Evolutionary conservation across 140 eudicot genomes (phyloP).

Genomic region (Erigeron philadelphicus): DNA sequence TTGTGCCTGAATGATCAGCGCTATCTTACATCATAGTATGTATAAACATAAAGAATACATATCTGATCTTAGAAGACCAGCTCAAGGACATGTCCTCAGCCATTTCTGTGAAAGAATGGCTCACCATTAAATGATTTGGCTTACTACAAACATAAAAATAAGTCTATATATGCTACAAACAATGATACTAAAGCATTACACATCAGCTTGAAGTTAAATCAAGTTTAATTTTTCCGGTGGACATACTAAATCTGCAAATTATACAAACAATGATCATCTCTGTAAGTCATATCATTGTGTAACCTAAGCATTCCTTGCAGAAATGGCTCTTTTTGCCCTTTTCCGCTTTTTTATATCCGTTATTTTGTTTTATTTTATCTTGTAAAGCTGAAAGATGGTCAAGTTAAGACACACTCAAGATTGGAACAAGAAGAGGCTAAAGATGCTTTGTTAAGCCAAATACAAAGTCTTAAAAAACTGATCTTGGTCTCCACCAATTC

Average conservation of each 20-base stretch:
- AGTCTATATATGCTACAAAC: background rate
- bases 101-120: background rate
- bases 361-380: background rate
- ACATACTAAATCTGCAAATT: background rate
- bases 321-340: background rate
- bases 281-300: background rate
- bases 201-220: background rate
- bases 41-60: background rate
- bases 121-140: background rate
- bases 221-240: background rate
- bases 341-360: background rate
- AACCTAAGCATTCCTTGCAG: background rate
- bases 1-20: background rate
- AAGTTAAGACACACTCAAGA: conserved; percentile 66
- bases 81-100: background rate
- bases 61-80: background rate
- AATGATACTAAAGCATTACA: no score
- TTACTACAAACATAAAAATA: background rate
- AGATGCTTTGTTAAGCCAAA: conserved; percentile 76
- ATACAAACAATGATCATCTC: background rate
- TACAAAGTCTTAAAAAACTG: conserved; percentile 76
- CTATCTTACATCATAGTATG: background rate
- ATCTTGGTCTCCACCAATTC: conserved; percentile 84
- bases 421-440: conserved; percentile 91
- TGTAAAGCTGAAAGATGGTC: conserved; percentile 80